Base-by-base conservation (phyloP, 176 grass and related monocot genomes). In the Eleusine coracana region DNA sequence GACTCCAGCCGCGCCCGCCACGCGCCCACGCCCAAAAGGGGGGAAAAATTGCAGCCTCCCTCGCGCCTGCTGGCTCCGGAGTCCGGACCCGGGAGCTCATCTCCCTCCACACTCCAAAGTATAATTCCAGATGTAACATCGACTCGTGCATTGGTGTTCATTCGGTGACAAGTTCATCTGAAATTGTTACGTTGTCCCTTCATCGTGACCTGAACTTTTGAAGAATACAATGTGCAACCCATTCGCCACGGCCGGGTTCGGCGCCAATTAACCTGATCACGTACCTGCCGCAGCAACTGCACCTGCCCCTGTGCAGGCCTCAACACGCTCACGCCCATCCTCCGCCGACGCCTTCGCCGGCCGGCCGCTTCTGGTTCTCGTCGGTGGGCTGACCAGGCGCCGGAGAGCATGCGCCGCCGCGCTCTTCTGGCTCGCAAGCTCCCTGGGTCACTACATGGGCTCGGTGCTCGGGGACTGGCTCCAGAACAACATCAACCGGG, bases 401-500 rank as follows among this genome's bases (percentile, higher is more conserved):
- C 90, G 88, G 41, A 45, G 17, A 27, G 55, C 18, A n/a, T n/a
- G n/a, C 34, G 89, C 89, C 89, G 91, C 85, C 69, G 94, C 94
- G 51, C 81, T 97, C 55, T 97, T 90, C 85, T 97, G 91, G 94
- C 87, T 97, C 0, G 69, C 91, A 3, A 39, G 10, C 34, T 90
- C 94, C 2, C 40, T 94, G 40, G 94, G 94, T 15, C 92, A 50
- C 75, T 97, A 94, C 84, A 75, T 86, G 79, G 89, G 94, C 60
- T 90, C 94, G 10, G 84, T 88, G 67, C 79, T 97, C 20, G 84
- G 89, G 15, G 89, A 94, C 16, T 97, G 94, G 94, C 94, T 97
- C n/a, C 94, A 97, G 80, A 89, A 97, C 74, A 93, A 97, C 73
- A 89, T 97, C 74, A 97, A 94, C 76, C 73, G 80, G 25, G 94